Percentiles rank a stretch among this genome's conserved stretches.
Conservation (phyloP, 73 alveolate genomes). For the Paraurostyla sp. region DNA sequence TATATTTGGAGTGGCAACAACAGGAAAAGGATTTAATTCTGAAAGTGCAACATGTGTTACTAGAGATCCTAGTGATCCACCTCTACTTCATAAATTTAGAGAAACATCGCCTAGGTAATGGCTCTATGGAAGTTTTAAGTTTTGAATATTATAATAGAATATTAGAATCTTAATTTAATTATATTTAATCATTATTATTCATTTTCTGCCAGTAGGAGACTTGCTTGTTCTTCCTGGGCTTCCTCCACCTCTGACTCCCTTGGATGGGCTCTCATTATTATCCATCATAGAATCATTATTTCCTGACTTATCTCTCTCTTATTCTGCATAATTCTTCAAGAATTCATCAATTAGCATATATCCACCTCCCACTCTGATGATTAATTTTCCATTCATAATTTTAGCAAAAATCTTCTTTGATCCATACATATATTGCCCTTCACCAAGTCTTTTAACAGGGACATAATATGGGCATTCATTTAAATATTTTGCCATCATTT, state of each 20-base stretch:
- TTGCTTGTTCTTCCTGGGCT: slow-evolving; percentile 50
- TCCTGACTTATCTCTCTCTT: slow-evolving; percentile 36
- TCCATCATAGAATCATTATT: background rate
- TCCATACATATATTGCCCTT: slow-evolving; percentile 78
- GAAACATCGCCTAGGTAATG: slow-evolving; percentile 1
- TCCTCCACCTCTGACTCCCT: background rate
- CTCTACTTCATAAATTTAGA: slow-evolving; percentile 18
- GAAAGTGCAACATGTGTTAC: background rate
- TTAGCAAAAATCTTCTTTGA: slow-evolving; percentile 73
- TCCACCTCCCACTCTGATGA: slow-evolving; percentile 87
- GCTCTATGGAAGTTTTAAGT: slow-evolving; percentile 25
- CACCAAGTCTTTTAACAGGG: slow-evolving; percentile 78
- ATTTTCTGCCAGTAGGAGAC: slow-evolving; percentile 41
- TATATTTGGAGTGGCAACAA: background rate
- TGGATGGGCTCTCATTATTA: background rate
- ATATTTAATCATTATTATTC: background rate
- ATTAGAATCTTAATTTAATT: background rate
- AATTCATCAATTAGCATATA: slow-evolving; percentile 83
- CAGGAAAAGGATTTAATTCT: slow-evolving; percentile 6
- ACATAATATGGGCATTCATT: slow-evolving; percentile 71
- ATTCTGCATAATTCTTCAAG: slow-evolving; percentile 68
- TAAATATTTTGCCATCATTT: slow-evolving; percentile 74
- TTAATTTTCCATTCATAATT: slow-evolving; percentile 77
- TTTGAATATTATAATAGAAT: background rate
- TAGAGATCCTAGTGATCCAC: slow-evolving; percentile 18